phyloP scores from a whole-genome alignment of 2,329 filamentous ascomycete genomes.

The Didymella sp. region DNA sequence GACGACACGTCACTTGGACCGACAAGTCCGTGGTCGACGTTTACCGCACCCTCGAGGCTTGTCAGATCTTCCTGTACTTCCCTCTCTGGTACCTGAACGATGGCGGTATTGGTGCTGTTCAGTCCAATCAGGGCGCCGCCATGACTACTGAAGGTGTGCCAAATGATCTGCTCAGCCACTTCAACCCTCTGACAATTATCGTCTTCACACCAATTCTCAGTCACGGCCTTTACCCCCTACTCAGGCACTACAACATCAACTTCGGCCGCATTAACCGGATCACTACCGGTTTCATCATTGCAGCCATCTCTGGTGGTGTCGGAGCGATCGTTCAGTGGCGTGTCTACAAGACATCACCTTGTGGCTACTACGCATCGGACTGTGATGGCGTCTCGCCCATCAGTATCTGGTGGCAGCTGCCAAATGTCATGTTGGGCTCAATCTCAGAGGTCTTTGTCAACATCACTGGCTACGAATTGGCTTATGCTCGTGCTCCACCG shows the following conservation, averaged over 20 bases:
- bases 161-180: constrained; percentile 20
- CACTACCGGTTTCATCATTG: constrained; percentile 60
- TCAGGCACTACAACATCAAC: constrained; percentile 53
- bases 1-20: constrained; percentile 38
- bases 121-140: constrained; percentile 52
- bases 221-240: constrained; percentile 57
- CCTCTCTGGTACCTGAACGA: constrained; percentile 50
- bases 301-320: constrained; percentile 53
- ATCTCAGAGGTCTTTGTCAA: constrained; percentile 48
- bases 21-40: constrained; percentile 20
- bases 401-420: constrained; percentile 55
- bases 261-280: constrained; percentile 60
- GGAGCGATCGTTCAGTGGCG: constrained; percentile 54
- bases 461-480: constrained; percentile 56
- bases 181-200: constrained; percentile 22
- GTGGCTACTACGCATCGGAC: constrained; percentile 51
- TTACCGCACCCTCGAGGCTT: constrained; percentile 36
- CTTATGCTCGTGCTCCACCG: constrained; percentile 53
- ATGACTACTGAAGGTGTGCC: constrained; percentile 24
- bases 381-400: constrained; percentile 52
- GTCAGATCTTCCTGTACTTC: constrained; percentile 37
- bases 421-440: constrained; percentile 44
- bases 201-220: constrained; percentile 55
- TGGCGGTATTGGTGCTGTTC: constrained; percentile 59
- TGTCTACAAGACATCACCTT: constrained; percentile 57